phyloP scores from a whole-genome alignment of 306 rosid species.

The Pyrus communis region DNA sequence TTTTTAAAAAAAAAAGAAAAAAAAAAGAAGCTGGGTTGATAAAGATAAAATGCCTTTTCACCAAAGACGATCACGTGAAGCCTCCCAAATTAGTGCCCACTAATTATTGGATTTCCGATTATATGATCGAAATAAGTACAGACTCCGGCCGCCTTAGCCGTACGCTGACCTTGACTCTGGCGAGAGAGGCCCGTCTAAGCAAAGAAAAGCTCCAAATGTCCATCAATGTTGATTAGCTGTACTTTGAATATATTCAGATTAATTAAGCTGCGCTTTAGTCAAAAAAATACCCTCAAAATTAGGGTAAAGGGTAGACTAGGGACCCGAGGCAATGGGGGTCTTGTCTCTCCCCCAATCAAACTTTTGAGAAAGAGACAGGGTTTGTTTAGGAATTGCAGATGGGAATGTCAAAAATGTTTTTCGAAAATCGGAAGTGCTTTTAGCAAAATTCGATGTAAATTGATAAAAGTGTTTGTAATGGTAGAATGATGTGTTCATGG shows the following conservation, averaged over 20 bases:
- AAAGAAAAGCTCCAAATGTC: not conserved
- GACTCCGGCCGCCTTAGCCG: constrained; percentile 35
- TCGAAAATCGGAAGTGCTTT: too few relatives aligned
- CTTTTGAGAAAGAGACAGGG: too few relatives aligned
- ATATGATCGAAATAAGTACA: not conserved
- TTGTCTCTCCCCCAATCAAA: not conserved
- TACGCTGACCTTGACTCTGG: constrained; percentile 26
- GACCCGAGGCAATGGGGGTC: not conserved
- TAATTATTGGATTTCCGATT: constrained; percentile 31
- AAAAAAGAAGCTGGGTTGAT: not conserved
- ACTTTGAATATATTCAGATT: not conserved
- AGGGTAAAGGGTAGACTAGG: not conserved
- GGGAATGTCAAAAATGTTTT: not conserved
- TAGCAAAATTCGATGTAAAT: too few relatives aligned
- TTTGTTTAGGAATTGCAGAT: not conserved
- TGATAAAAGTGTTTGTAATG: too few relatives aligned
- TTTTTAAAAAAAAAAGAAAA: too few relatives aligned
- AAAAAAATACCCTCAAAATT: not conserved
- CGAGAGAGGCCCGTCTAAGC: not conserved
- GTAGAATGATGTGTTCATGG: too few relatives aligned
- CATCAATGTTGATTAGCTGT: not conserved
- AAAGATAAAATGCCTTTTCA: constrained; percentile 3
- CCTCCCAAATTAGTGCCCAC: constrained; percentile 42
- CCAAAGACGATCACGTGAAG: constrained; percentile 28
- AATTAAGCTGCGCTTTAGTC: not conserved